These are phyloP conservation scores for Pyrenophora seminiperda DNA, from an alignment of 2,329 filamentous ascomycete genomes.

Conservation along the genomic window DNA sequence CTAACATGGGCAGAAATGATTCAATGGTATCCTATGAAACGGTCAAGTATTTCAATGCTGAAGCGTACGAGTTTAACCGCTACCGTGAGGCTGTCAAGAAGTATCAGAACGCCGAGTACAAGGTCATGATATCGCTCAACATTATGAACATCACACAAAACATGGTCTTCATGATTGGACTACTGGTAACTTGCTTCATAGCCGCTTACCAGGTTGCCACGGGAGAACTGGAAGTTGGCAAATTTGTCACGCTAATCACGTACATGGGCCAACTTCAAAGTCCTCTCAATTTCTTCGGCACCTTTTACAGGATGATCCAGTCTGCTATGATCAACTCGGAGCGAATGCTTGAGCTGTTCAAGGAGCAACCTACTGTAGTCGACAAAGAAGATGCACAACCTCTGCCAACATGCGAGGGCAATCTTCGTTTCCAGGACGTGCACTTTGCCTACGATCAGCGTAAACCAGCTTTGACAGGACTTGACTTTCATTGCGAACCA, in stretches of 20 bases:
- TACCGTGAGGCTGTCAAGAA: constrained; percentile 62
- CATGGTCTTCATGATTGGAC: constrained; percentile 66
- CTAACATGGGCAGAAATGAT: constrained; percentile 68
- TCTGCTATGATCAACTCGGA: constrained; percentile 98
- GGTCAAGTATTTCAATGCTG: constrained; percentile 69
- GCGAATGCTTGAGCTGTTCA: constrained; percentile 92
- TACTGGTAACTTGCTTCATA: constrained; percentile 72
- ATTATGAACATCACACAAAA: constrained; percentile 67
- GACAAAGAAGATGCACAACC: constrained; percentile 70
- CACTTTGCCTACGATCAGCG: constrained; percentile 88
- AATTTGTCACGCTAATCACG: constrained; percentile 72
- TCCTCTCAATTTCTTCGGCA: constrained; percentile 78
- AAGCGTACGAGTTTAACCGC: constrained; percentile 62
- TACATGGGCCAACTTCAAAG: constrained; percentile 76
- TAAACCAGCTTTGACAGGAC: constrained; percentile 79
- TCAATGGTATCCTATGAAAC: constrained; percentile 98
- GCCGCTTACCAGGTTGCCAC: constrained; percentile 71
- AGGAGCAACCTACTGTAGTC: constrained; percentile 89
- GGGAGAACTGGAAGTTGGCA: constrained; percentile 65
- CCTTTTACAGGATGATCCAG: constrained; percentile 94
- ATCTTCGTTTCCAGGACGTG: constrained; percentile 86
- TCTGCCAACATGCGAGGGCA: constrained; percentile 73
- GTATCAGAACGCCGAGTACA: constrained; percentile 63
- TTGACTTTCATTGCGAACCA: constrained; percentile 83
- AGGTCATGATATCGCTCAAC: constrained; percentile 62